Percentiles rank a stretch among this genome's conserved stretches.
These are phyloP conservation scores for Petunia secreta DNA, from an alignment of 257 asterid genomes.

Conservation along the genomic window DNA sequence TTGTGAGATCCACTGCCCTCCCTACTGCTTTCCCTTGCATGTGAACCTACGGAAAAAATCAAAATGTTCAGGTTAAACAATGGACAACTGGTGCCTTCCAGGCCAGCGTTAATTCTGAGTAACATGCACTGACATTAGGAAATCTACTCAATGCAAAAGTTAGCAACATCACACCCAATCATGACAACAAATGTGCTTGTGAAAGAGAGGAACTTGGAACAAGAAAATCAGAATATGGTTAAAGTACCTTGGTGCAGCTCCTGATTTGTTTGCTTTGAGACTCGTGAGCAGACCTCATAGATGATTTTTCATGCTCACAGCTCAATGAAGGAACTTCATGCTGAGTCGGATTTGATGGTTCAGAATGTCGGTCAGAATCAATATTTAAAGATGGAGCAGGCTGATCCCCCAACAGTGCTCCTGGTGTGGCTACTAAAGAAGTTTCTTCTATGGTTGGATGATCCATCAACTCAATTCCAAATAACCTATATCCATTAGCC, in stretches of 20 bases:
- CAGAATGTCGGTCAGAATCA: conserved; percentile 67
- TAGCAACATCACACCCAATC: neutral
- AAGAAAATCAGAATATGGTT: neutral
- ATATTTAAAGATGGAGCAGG: conserved; percentile 49
- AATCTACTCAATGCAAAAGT: neutral
- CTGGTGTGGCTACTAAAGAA: conserved; percentile 43
- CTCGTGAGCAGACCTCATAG: conserved; percentile 74
- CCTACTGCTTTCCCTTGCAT: conserved; percentile 98
- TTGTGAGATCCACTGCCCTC: conserved; percentile 87
- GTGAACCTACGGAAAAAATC: conserved; percentile 62
- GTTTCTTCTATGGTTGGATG: conserved; percentile 58
- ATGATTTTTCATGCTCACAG: conserved; percentile 74
- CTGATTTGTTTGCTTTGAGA: conserved; percentile 64
- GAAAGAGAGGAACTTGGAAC: neutral
- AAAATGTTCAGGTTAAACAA: neutral
- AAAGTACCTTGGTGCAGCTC: conserved; percentile 85
- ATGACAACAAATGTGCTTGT: neutral
- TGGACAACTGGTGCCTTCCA: too few relatives aligned
- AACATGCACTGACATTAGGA: neutral
- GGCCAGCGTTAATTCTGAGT: too few relatives aligned
- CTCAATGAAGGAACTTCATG: conserved; percentile 68
- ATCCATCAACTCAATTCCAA: conserved; percentile 77
- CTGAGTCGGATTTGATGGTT: conserved; percentile 58
- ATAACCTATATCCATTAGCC: conserved; percentile 71
- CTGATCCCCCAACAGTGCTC: conserved; percentile 54